phyloP scores from a whole-genome alignment of 805 yeast species.

The Hemisphaericaspora nanyangensis region DNA sequence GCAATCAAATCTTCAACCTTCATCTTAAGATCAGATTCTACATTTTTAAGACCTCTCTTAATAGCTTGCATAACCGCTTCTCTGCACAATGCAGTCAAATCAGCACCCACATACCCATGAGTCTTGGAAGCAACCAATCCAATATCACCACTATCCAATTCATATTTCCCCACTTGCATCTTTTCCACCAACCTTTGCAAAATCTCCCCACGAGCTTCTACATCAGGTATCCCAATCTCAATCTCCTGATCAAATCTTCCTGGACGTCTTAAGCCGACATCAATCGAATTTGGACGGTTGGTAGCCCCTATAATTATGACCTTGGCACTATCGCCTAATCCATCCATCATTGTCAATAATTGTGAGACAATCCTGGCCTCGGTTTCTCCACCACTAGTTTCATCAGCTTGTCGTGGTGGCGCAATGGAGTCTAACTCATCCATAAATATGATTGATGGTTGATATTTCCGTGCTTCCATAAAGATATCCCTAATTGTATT shows the following conservation, averaged over 20 bases:
- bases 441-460: conserved; percentile 83
- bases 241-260: conserved; percentile 89
- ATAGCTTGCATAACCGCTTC: conserved; percentile 87
- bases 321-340: conserved; percentile 61
- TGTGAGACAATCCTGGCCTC: conserved; percentile 92
- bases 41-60: conserved; percentile 47
- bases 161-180: conserved; percentile 45
- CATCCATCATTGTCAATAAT: conserved; percentile 75
- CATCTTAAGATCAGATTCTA: conserved; percentile 42
- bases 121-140: conserved; percentile 66
- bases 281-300: conserved; percentile 64
- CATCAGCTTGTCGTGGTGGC: conserved; percentile 80
- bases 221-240: conserved; percentile 91
- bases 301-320: conserved; percentile 75
- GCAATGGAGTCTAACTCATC: conserved; percentile 94
- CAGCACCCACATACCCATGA: conserved; percentile 98
- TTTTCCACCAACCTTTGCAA: conserved; percentile 55
- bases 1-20: conserved; percentile 55
- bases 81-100: conserved; percentile 78
- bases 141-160: conserved; percentile 53
- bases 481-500: conserved; percentile 76
- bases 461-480: conserved; percentile 77
- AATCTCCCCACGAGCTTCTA: conserved; percentile 71
- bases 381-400: conserved; percentile 66
- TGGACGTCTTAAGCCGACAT: conserved; percentile 74